A percentile compares a stretch with the other conserved stretches of the same genome.
phyloP scores from a whole-genome alignment of 331 rosid species.

The Saraca asoca region DNA sequence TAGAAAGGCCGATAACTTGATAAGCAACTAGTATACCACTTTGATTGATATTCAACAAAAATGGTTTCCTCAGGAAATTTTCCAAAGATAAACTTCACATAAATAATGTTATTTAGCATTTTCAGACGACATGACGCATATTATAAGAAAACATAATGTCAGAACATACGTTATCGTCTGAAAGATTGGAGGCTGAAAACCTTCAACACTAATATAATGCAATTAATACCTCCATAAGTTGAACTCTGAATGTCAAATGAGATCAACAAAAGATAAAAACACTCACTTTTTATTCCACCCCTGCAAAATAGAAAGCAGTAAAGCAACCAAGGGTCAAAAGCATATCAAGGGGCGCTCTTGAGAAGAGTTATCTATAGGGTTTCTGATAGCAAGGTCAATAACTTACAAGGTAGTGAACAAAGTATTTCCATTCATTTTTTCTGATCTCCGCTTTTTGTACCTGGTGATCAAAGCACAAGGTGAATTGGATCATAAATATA shows the following conservation, averaged over 20 bases:
- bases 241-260: conserved; percentile 35
- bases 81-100: conserved; percentile 9
- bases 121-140: conserved; percentile 7
- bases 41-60: conserved; percentile 30
- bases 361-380: conserved; percentile 4
- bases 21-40: conserved; percentile 28
- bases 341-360: conserved; percentile 12
- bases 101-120: conserved; percentile 1
- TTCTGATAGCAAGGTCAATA: conserved; percentile 19
- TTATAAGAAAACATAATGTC: conserved; percentile 7
- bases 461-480: conserved; percentile 44
- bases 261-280: conserved; percentile 30
- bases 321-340: conserved; percentile 40
- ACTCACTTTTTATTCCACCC: conserved; percentile 99
- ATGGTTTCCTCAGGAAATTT: neutral
- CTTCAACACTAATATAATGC: neutral
- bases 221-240: conserved; percentile 29
- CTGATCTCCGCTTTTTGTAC: conserved; percentile 84
- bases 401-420: conserved; percentile 97
- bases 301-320: conserved; percentile 63
- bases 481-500: conserved; percentile 8
- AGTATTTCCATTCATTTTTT: conserved; percentile 89
- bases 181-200: neutral
- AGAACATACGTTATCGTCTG: neutral
- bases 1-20: conserved; percentile 24